Evolutionary conservation across 192 early-diverging fungal species (phyloP).

Genomic region (Coemansia sp.): DNA sequence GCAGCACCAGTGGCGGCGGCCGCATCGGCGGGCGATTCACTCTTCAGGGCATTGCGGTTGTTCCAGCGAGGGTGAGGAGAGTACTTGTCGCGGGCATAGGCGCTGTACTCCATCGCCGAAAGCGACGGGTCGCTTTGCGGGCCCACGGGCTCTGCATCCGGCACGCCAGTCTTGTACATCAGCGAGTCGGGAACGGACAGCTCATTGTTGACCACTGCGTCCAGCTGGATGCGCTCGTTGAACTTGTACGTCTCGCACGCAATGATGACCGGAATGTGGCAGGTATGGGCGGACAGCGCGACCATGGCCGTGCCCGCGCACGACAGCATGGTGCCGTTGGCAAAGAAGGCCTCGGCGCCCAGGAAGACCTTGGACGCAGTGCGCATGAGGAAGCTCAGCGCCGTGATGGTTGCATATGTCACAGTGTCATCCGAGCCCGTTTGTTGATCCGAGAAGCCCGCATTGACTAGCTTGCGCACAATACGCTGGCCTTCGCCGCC

Average conservation of each 20-base stretch:
- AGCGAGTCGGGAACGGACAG: slow-evolving; percentile 85
- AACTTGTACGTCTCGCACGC: slow-evolving; percentile 97
- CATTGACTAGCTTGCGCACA: slow-evolving; percentile 29
- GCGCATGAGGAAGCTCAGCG: slow-evolving; percentile 67
- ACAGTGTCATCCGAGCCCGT: slow-evolving; percentile 17
- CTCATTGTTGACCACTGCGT: slow-evolving; percentile 96
- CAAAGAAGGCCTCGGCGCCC: slow-evolving; percentile 86
- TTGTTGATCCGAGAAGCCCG: slow-evolving; percentile 53
- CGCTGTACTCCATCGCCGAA: slow-evolving; percentile 47
- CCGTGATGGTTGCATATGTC: slow-evolving; percentile 40
- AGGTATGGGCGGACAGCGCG: slow-evolving; percentile 81
- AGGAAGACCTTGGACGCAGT: slow-evolving; percentile 90
- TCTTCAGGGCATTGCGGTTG: slow-evolving; percentile 18
- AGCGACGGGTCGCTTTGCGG: slow-evolving; percentile 22
- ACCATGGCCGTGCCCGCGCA: slow-evolving; percentile 87
- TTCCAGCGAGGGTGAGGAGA: slow-evolving; percentile 44
- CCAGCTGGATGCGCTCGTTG: slow-evolving; percentile 81
- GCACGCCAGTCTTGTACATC: slow-evolving; percentile 48
- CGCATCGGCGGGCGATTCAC: slow-evolving; percentile 3
- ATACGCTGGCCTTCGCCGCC: slow-evolving; percentile 71
- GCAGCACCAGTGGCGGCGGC: neutral
- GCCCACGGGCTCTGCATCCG: slow-evolving; percentile 40
- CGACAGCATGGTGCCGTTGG: slow-evolving; percentile 88
- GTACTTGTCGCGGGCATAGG: slow-evolving; percentile 48
- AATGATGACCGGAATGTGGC: slow-evolving; percentile 91